phyloP scores from a whole-genome alignment of 2,329 filamentous ascomycete species.

The Trichoderma polysporum region DNA sequence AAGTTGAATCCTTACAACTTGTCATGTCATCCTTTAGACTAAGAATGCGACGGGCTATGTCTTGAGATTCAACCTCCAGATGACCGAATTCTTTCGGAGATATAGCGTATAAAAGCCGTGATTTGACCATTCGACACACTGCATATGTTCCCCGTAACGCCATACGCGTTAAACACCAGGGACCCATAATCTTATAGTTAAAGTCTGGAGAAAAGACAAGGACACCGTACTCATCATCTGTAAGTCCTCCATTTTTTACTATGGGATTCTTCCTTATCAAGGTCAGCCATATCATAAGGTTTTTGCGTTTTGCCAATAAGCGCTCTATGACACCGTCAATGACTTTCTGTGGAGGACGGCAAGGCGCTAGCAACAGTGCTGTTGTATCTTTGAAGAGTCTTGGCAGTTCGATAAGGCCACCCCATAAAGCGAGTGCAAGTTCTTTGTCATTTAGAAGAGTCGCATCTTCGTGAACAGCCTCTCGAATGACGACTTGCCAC shows the following conservation, averaged over 20 bases:
- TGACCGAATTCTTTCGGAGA: not conserved
- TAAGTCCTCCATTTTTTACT: not conserved
- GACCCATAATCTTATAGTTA: not conserved
- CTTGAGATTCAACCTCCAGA: not conserved
- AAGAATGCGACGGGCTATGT: not conserved
- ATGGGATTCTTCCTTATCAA: not conserved
- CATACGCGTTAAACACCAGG: constrained; percentile 8
- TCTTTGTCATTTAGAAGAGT: constrained; percentile 10
- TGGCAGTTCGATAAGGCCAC: constrained; percentile 1
- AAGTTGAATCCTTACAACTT: not conserved
- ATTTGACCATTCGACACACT: constrained; percentile 16
- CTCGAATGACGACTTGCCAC: constrained; percentile 13
- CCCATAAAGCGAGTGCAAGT: not conserved
- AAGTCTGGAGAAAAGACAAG: not conserved
- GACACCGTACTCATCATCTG: constrained; percentile 5
- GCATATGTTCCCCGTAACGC: constrained; percentile 4
- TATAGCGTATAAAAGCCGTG: not conserved
- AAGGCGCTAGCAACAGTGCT: not conserved
- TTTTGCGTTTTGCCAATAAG: constrained; percentile 1
- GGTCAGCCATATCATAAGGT: constrained; percentile 4
- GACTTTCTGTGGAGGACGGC: not conserved
- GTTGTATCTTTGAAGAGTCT: constrained; percentile 6
- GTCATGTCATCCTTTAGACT: not conserved
- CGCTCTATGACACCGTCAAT: not conserved
- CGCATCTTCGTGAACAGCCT: not conserved